A percentile compares a stretch with the other conserved stretches of the same genome.
phyloP scores from a whole-genome alignment of 306 rosid species.

The Abrus pulchellus region DNA sequence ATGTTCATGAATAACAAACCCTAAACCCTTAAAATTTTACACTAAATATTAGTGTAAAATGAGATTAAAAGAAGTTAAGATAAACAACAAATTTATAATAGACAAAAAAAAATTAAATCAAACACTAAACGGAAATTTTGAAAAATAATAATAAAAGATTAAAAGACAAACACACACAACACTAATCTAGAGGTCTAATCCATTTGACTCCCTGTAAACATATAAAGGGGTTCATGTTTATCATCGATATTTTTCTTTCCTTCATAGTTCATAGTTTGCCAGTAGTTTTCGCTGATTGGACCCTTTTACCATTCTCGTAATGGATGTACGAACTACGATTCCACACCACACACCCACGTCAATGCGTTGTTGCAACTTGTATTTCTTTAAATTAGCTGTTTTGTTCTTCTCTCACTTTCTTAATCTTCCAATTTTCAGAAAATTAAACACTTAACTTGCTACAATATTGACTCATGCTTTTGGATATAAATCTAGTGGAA shows the following conservation, averaged over 20 bases:
- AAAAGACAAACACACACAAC: no score
- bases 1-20: no score
- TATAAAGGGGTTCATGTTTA: background rate
- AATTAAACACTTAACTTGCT: background rate
- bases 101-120: no score
- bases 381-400: background rate
- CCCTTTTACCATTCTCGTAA: background rate
- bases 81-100: no score
- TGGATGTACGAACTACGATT: background rate
- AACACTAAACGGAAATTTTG: no score
- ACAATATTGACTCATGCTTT: background rate
- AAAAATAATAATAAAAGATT: no score
- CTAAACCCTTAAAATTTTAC: no score
- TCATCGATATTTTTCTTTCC: background rate
- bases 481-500: background rate
- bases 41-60: no score
- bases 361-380: background rate
- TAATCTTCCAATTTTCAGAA: conserved; percentile 3
- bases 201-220: background rate
- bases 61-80: no score
- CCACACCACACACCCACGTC: background rate
- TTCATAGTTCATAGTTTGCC: background rate
- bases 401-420: conserved; percentile 21
- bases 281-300: background rate
- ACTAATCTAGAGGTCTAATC: no score